Conservation (phyloP, 805 yeast genomes). For the Candida parachauliodes region DNA sequence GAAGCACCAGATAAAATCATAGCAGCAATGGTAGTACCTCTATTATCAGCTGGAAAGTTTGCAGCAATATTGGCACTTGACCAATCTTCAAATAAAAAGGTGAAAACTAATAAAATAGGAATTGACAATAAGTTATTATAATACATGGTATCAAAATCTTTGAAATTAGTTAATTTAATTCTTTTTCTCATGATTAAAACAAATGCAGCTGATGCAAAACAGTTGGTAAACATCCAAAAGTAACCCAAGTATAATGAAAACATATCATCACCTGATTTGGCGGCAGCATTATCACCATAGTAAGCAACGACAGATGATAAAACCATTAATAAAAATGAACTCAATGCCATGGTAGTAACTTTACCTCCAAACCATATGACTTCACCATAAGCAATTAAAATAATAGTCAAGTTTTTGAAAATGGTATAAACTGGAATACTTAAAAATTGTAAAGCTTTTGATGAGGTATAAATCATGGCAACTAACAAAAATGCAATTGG, state of each 20-base stretch:
- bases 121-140: conserved; percentile 93
- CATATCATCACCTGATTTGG: conserved; percentile 34
- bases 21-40: conserved; percentile 66
- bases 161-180: conserved; percentile 93
- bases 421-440: conserved; percentile 96
- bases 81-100: conserved; percentile 91
- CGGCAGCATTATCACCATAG: conserved; percentile 64
- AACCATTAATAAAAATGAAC: conserved; percentile 89
- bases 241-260: conserved; percentile 67
- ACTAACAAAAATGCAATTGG: conserved; percentile 90
- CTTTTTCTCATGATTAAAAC: conserved; percentile 96
- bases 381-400: conserved; percentile 96
- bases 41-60: conserved; percentile 75
- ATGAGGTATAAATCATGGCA: conserved; percentile 91
- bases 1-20: conserved; percentile 93
- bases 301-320: conserved; percentile 95
- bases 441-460: conserved; percentile 89
- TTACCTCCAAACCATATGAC: conserved; percentile 94
- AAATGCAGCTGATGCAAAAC: conserved; percentile 90
- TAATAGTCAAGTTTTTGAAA: conserved; percentile 95
- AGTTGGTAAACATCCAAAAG: conserved; percentile 95
- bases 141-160: conserved; percentile 97
- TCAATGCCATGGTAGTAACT: conserved; percentile 85
- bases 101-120: conserved; percentile 77
- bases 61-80: conserved; percentile 65